A percentile compares a stretch with the other conserved stretches of the same genome.
Conservation (phyloP, 129 eudicot species). For the Saussurea involucrata region DNA sequence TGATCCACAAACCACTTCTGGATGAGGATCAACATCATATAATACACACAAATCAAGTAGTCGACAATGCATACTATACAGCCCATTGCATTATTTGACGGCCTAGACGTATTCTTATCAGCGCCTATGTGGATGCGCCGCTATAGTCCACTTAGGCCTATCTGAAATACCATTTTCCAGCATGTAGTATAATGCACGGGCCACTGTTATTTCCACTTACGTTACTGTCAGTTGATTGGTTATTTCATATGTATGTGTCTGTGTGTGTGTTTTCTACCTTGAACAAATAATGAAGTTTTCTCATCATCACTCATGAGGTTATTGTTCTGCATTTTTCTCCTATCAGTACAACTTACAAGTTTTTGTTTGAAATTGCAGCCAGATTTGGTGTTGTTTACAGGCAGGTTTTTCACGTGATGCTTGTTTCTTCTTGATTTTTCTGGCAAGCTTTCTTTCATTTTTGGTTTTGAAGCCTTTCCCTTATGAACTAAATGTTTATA, state of each 20-base stretch:
- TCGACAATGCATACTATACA: not conserved
- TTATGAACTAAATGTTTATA: not conserved
- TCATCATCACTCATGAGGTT: slow-evolving; percentile 3
- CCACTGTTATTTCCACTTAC: not conserved
- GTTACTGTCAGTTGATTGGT: not conserved
- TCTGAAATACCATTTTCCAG: not conserved
- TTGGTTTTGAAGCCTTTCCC: not conserved
- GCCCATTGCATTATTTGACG: not conserved
- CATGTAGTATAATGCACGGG: not conserved
- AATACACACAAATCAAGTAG: not conserved
- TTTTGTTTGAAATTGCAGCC: slow-evolving; percentile 69
- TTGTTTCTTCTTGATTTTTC: slow-evolving; percentile 26
- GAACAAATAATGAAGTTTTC: slow-evolving; percentile 4
- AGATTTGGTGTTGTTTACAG: slow-evolving; percentile 94
- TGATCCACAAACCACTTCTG: not conserved
- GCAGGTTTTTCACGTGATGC: slow-evolving; percentile 42
- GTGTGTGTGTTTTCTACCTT: not conserved
- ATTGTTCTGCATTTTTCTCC: not conserved
- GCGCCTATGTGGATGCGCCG: no score
- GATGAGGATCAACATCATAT: not conserved
- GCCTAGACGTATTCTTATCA: not conserved
- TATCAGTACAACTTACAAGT: not conserved
- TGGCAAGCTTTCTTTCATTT: slow-evolving; percentile 28
- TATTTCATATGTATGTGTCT: not conserved
- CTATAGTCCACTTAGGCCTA: not conserved